Evolutionary conservation across 1,284 basidiomycete species (phyloP), one percentile per base, ranked within the genome.

Genomic region (Fomitopsis schrenkii): DNA sequence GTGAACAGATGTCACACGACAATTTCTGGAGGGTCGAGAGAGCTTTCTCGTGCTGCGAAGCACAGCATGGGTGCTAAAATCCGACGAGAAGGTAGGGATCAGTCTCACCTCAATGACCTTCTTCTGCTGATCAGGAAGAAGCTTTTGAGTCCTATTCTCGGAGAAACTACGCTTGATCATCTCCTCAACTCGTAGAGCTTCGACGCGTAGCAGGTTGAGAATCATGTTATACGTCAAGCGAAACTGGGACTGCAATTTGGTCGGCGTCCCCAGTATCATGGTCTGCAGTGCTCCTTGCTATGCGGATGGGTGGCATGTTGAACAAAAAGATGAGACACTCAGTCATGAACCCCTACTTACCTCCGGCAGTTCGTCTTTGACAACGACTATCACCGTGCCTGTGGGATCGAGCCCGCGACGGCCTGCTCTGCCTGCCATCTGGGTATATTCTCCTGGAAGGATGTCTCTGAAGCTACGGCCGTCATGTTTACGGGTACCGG

Each of bases 111-210:
- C 87, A 2, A 82, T 74, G 19, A 98, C 91, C 73, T 91, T 87
- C 71, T 89, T 87, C 75, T 98, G 94, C 66, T 98, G 94, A 60
- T 98, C 94, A 1, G 97, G 97, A 22, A 98, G 79, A 59, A 98
- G 79, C 58, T 90, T 84, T 71, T 99, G 97, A 0, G 96, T 91
- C 0, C 95, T 90, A 70, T 99, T 99, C 78, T 99, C 97, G 3
- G 97, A 98, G 76, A 99, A 99, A 72, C 94, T 96, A 41, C 97
- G 85, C 76, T 99, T 99, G 75, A 99, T 99, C 97, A 99, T 99
- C 74, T 99, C 97, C 72, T 99, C 97, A 8, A 99, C 97, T 65
- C 90, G 85, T 40, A 99, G 81, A 2, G 97, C 95, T 72, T 99
- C 97, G 8, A 99, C 97, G 35, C 97, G 89, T 17, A 99, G 83